Conservation (phyloP, 2,329 filamentous ascomycete genomes). For the Pseudogymnoascus pannorum region DNA sequence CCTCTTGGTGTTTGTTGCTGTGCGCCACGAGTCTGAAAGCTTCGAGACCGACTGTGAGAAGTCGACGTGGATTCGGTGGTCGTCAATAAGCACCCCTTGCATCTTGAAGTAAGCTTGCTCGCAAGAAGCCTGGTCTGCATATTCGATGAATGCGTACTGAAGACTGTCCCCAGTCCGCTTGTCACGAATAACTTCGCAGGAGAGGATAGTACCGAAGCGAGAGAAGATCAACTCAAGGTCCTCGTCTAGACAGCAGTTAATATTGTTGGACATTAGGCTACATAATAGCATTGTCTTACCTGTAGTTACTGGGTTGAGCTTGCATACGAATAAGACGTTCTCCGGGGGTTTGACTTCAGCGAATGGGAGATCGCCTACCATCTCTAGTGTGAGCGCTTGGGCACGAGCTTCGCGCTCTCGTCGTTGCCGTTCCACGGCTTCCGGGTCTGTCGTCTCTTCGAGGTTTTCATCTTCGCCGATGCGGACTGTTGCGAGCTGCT, state of each 20-base stretch:
- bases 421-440: conserved; percentile 67
- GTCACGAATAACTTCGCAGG: conserved; percentile 93
- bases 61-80: conserved; percentile 95
- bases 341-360: conserved; percentile 96
- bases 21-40: conserved; percentile 83
- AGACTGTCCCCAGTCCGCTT: conserved; percentile 89
- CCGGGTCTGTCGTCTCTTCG: conserved; percentile 68
- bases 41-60: conserved; percentile 93
- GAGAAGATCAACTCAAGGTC: conserved; percentile 95
- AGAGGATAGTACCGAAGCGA: conserved; percentile 89
- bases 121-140: conserved; percentile 84
- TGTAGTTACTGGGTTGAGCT: conserved; percentile 91
- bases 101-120: conserved; percentile 98
- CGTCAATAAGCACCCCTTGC: conserved; percentile 94
- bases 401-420: conserved; percentile 86
- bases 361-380: conserved; percentile 96
- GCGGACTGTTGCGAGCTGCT: conserved; percentile 82
- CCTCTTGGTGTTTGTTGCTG: conserved; percentile 75
- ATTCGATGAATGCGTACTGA: conserved; percentile 97
- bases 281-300: conserved; percentile 30
- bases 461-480: conserved; percentile 85
- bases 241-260: conserved; percentile 50
- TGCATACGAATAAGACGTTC: conserved; percentile 97
- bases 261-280: conserved; percentile 5
- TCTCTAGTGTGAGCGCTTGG: conserved; percentile 89